Evolutionary conservation across 1,284 basidiomycete species (phyloP).

Genomic region (Agroathelia rolfsii): DNA sequence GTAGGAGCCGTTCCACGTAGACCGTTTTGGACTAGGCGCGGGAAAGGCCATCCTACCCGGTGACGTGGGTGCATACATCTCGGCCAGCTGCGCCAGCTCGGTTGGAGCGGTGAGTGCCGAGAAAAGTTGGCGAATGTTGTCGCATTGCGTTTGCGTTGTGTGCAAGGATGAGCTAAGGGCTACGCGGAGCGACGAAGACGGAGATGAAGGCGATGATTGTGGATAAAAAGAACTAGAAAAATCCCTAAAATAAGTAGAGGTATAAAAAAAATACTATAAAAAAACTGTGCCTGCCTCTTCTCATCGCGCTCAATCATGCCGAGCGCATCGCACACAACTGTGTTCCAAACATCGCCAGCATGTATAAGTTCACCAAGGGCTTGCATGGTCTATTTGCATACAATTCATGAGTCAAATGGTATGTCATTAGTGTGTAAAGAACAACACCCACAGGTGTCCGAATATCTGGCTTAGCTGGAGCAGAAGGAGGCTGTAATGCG

Average conservation of each 20-base stretch:
- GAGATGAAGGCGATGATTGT: constrained; percentile 33
- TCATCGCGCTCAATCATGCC: constrained; percentile 59
- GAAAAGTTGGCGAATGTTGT: constrained; percentile 68
- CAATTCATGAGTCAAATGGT: constrained; percentile 8
- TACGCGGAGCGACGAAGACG: constrained; percentile 52
- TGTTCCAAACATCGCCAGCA: constrained; percentile 62
- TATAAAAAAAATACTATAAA: constrained; percentile 10
- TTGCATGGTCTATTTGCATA: constrained; percentile 59
- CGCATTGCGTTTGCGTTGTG: constrained; percentile 67
- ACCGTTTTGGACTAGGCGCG: constrained; percentile 38
- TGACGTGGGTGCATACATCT: constrained; percentile 77
- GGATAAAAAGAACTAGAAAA: constrained; percentile 5
- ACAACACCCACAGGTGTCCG: constrained; percentile 40
- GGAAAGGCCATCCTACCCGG: constrained; percentile 26
- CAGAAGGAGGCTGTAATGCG: constrained; percentile 34
- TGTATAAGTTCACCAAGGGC: constrained; percentile 54
- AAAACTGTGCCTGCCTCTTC: constrained; percentile 33
- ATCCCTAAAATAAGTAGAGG: constrained; percentile 8
- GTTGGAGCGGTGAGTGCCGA: constrained; percentile 60
- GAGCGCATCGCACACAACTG: constrained; percentile 57
- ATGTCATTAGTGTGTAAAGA: constrained; percentile 4
- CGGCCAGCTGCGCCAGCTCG: constrained; percentile 61
- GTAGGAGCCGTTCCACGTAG: constrained; percentile 67
- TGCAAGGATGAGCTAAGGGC: constrained; percentile 62
- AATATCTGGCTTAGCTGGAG: constrained; percentile 35